Conservation (phyloP, 176 grass and related monocot genomes). For the Alopecurus myosuroides region DNA sequence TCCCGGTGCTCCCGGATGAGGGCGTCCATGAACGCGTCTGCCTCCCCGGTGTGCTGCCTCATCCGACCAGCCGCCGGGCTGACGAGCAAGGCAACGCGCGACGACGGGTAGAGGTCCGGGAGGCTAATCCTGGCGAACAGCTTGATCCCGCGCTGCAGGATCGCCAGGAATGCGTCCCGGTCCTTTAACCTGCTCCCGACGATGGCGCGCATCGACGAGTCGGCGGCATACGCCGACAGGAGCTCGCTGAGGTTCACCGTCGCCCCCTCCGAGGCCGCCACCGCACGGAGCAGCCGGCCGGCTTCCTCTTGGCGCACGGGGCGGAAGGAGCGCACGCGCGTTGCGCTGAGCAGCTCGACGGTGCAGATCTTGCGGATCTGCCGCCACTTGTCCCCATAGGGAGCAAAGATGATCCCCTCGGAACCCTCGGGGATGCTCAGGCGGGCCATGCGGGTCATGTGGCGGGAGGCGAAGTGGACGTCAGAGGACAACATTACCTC, state of each 20-base stretch:
- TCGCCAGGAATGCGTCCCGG: not conserved
- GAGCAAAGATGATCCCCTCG: conserved; percentile 18
- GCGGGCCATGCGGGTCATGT: not conserved
- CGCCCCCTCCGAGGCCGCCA: not conserved
- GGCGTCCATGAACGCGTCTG: conserved; percentile 1
- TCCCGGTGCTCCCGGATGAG: conserved; percentile 28
- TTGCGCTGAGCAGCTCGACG: conserved; percentile 16
- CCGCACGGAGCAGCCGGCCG: not conserved
- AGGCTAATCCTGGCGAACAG: conserved; percentile 22
- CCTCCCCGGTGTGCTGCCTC: not conserved
- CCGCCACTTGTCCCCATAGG: conserved; percentile 21
- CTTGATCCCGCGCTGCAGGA: conserved; percentile 2
- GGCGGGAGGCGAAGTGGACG: not conserved
- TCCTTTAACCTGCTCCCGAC: conserved; percentile 2
- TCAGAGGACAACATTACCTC: conserved; percentile 27
- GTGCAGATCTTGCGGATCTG: conserved; percentile 17
- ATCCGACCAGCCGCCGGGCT: not conserved
- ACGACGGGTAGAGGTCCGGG: conserved; percentile 42
- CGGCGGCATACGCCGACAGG: not conserved
- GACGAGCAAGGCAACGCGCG: conserved; percentile 11
- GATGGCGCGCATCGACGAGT: conserved; percentile 15
- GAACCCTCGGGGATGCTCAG: not conserved
- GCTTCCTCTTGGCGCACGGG: not conserved
- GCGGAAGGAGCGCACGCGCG: not conserved
- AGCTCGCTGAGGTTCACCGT: conserved; percentile 7